These are phyloP conservation scores for Orobanche coerulescens DNA, from an alignment of 257 asterid genomes.

Conservation along the genomic window DNA sequence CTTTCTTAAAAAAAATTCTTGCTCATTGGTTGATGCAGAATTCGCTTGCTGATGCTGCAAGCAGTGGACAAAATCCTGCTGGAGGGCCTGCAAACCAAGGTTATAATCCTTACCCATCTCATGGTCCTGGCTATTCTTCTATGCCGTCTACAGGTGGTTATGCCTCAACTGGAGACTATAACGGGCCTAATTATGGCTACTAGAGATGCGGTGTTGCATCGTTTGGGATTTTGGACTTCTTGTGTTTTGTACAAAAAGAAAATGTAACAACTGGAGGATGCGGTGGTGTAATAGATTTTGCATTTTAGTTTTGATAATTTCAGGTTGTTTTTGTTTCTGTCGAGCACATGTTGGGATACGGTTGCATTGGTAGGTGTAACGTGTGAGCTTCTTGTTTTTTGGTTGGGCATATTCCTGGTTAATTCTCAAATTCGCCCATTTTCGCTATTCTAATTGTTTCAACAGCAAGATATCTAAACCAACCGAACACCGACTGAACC, in stretches of 20 bases:
- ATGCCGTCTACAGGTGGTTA: constrained; percentile 31
- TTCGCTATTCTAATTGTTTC: too few relatives aligned
- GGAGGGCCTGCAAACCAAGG: constrained; percentile 48
- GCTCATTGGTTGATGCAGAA: constrained; percentile 35
- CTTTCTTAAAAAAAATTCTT: background rate
- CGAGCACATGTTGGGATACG: background rate
- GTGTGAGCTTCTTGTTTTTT: background rate
- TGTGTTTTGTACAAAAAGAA: background rate
- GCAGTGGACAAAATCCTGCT: constrained; percentile 32
- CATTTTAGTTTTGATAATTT: background rate
- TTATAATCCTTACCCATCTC: constrained; percentile 50
- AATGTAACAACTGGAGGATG: background rate
- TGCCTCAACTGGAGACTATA: constrained; percentile 47
- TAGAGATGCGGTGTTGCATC: constrained; percentile 16
- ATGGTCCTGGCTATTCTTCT: constrained; percentile 39
- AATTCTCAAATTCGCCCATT: too few relatives aligned
- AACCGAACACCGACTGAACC: too few relatives aligned
- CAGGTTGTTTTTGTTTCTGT: background rate
- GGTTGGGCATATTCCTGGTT: too few relatives aligned
- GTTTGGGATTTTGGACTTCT: background rate
- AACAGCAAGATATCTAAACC: too few relatives aligned
- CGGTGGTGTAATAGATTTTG: constrained; percentile 9
- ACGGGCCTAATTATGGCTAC: constrained; percentile 53
- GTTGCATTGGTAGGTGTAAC: too few relatives aligned
- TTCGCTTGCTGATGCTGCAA: constrained; percentile 53